These are phyloP conservation scores for Vitellaria paradoxa DNA, from an alignment of 179 eudicot genomes.

Conservation along the genomic window DNA sequence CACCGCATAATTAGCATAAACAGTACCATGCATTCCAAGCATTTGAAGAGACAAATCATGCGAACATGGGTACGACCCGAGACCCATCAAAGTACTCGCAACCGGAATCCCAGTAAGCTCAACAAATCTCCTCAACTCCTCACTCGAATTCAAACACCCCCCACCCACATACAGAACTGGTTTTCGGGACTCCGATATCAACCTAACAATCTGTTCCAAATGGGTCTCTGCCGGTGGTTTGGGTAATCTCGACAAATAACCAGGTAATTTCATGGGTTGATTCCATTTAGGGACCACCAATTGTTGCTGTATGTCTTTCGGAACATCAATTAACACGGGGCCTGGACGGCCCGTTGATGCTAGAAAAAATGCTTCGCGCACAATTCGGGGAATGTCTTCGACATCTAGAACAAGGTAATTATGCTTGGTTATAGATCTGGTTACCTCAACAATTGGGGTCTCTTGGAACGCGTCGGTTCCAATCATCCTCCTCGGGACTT, in stretches of 20 bases:
- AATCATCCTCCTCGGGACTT: conserved; percentile 85
- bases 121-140: conserved; percentile 72
- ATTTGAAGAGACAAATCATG: conserved; percentile 67
- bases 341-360: conserved; percentile 83
- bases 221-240: conserved; percentile 28
- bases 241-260: conserved; percentile 68
- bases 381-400: conserved; percentile 82
- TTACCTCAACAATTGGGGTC: conserved; percentile 94
- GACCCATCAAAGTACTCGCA: conserved; percentile 90
- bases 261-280: conserved; percentile 51
- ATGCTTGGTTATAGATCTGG: conserved; percentile 81
- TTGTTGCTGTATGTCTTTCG: conserved; percentile 89
- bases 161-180: conserved; percentile 93
- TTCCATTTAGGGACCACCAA: conserved; percentile 76
- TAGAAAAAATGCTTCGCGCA: conserved; percentile 70
- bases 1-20: conserved; percentile 85
- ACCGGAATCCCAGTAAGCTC: conserved; percentile 86
- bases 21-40: conserved; percentile 98
- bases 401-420: conserved; percentile 78
- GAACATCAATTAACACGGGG: conserved; percentile 82
- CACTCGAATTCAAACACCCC: conserved; percentile 82
- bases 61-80: conserved; percentile 61
- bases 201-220: conserved; percentile 74
- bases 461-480: conserved; percentile 93
- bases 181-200: conserved; percentile 56